Base-by-base conservation (phyloP, 148 eudicot genomes). In the Fallopia convolvulus region DNA sequence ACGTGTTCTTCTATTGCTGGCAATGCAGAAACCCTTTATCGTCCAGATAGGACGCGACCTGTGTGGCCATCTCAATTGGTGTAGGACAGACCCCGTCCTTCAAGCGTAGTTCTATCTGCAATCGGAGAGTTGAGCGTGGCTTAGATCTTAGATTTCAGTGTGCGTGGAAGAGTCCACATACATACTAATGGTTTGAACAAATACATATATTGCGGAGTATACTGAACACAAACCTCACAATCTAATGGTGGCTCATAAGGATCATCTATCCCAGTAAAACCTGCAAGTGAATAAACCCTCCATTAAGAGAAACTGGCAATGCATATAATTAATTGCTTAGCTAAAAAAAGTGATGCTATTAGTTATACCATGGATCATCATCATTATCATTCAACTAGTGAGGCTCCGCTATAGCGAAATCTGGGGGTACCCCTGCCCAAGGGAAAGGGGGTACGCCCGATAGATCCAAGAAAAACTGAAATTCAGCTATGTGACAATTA, bases 261-360 rank as follows among this genome's bases (percentile, higher is more conserved):
- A 88, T 94, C 98, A 76, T 94, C 97, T 33, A 94, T 90, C 56
- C 98, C 98, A 75, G 98, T 94, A 87, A 94, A 94, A 78, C 97
- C 98, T 94, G 90, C 81, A 83, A 76, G 56, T 72, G 70, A 60
- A 73, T 48, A 17, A 48, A 48, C 10, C 32, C 50, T 3, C 17
- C n/a, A 71, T n/a, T 33, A n/a, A 10, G 32, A 73, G 50, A 44
- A 73, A 26, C 55, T 44, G 53, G 21, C 21, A 7, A 26, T 73
- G 75, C 12, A 23, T n/a, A 42, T 20, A 0, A 2, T 26, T 15
- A 20, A 30, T 44, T 11, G 36, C 30, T 15, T 39, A 42, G 74
- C n/a, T 26, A 66, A 12, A 66, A 68, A 32, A 13, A 26, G 11
- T 32, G 73, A 68, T 15, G 14, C 21, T 18, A 33, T 13, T 70